phyloP scores from a whole-genome alignment of 371 early-diverging fungal genomes.

The Mucor velutinosus region DNA sequence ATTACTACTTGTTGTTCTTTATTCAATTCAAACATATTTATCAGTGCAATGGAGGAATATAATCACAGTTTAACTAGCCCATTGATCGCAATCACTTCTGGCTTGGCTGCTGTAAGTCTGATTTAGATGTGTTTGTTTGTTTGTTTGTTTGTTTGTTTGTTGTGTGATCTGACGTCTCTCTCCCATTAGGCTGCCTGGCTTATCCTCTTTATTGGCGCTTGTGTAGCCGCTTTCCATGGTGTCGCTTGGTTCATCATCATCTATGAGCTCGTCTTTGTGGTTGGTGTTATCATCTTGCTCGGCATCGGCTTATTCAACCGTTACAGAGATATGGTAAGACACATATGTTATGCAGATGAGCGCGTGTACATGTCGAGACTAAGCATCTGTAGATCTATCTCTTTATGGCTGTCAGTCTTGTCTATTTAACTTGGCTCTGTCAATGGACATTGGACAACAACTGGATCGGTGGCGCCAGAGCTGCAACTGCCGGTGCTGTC shows the following conservation, averaged over 20 bases:
- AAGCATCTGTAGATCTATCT: slow-evolving; percentile 47
- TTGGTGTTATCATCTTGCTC: slow-evolving; percentile 41
- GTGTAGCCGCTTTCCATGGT: slow-evolving; percentile 47
- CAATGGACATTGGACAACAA: slow-evolving; percentile 20
- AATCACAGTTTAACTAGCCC: slow-evolving; percentile 19
- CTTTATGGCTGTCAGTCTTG: slow-evolving; percentile 58
- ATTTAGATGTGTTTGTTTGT: background rate
- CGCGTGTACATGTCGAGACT: background rate
- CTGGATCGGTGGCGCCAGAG: slow-evolving; percentile 30
- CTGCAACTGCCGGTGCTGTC: slow-evolving; percentile 61
- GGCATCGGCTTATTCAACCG: slow-evolving; percentile 25
- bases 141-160: background rate
- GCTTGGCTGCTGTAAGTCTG: slow-evolving; percentile 15
- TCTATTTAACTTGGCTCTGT: slow-evolving; percentile 49
- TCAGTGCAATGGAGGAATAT: slow-evolving; percentile 11
- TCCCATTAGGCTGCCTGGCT: slow-evolving; percentile 61
- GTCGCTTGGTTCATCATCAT: slow-evolving; percentile 65
- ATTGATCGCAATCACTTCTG: slow-evolving; percentile 9
- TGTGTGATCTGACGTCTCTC: background rate
- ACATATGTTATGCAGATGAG: background rate
- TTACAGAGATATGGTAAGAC: slow-evolving; percentile 34
- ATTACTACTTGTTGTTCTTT: background rate
- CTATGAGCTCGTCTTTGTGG: slow-evolving; percentile 58
- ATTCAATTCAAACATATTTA: background rate
- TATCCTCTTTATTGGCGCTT: slow-evolving; percentile 66